These are phyloP conservation scores for Globisporangium mamillatum DNA, from an alignment of 352 stramenopile species.

Conservation along the genomic window DNA sequence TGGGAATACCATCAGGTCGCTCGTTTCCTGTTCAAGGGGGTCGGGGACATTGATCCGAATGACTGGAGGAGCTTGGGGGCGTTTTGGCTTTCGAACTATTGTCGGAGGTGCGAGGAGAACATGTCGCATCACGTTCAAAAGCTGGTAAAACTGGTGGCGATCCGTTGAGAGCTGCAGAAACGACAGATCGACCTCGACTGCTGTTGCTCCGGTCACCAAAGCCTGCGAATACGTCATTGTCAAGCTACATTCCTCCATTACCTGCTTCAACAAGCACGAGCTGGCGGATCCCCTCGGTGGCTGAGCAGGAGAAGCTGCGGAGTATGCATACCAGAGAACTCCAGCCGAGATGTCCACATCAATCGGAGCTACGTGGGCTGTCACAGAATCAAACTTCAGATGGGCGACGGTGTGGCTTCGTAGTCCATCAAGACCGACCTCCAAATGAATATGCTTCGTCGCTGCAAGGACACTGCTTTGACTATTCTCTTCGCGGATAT, in stretches of 20 bases:
- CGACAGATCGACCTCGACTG: conserved; percentile 61
- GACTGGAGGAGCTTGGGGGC: conserved; percentile 7
- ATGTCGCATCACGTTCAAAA: conserved; percentile 71
- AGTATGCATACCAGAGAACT: conserved; percentile 70
- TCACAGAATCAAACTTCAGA: conserved; percentile 66
- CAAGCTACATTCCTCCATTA: conserved; percentile 79
- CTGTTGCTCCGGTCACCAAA: conserved; percentile 36
- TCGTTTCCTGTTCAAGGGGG: conserved; percentile 21
- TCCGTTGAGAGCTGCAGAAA: conserved; percentile 73
- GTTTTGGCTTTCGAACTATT: conserved; percentile 22
- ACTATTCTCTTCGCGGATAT: conserved; percentile 63
- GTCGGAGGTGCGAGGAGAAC: conserved; percentile 70
- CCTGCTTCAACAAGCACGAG: conserved; percentile 57
- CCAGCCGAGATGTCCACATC: conserved; percentile 73
- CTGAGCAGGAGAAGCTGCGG: conserved; percentile 4
- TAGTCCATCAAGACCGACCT: conserved; percentile 51
- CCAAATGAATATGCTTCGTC: conserved; percentile 75
- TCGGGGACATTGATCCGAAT: conserved; percentile 4
- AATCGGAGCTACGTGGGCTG: conserved; percentile 63
- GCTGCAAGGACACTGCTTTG: conserved; percentile 68
- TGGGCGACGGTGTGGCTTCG: conserved; percentile 49
- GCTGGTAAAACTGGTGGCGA: conserved; percentile 80
- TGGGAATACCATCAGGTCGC: conserved; percentile 32
- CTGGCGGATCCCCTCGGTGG: conserved; percentile 13
- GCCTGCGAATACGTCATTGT: conserved; percentile 54